These are phyloP conservation scores for Articulospora tetracladia DNA, from an alignment of 495 filamentous ascomycete genomes.

Conservation along the genomic window DNA sequence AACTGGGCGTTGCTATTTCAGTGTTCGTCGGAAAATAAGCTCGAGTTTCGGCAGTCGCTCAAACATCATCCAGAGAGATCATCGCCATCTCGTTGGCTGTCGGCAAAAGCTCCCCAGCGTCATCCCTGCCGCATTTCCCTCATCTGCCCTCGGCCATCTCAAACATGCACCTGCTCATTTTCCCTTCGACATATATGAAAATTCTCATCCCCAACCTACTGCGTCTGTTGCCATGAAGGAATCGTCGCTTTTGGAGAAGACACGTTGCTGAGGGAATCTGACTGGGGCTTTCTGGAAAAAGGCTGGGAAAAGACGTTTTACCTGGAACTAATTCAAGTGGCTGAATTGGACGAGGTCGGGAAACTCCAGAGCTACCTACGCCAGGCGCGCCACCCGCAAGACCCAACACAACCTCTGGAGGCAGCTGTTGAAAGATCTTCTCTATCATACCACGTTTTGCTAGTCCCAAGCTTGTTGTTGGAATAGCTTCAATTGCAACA, in stretches of 20 bases:
- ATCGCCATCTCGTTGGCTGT: background rate
- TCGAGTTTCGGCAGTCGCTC: background rate
- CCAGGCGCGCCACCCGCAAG: background rate
- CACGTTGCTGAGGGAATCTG: background rate
- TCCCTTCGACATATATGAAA: conserved; percentile 11
- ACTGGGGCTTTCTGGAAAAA: background rate
- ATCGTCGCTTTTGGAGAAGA: background rate
- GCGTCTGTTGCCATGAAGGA: background rate
- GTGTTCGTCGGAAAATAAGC: no score
- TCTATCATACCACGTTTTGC: background rate
- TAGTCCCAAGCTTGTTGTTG: no score
- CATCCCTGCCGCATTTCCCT: background rate
- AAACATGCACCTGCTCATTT: background rate
- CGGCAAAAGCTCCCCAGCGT: background rate
- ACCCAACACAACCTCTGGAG: background rate
- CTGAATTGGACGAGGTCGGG: background rate
- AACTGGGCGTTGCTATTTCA: background rate
- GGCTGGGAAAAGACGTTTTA: background rate
- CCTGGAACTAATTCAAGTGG: conserved; percentile 6
- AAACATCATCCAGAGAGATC: background rate
- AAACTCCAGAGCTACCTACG: background rate
- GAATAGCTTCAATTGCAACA: conserved; percentile 4
- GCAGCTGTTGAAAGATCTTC: background rate
- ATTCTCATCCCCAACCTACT: background rate
- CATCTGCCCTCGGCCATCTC: background rate